These are phyloP conservation scores for Cordyceps farinosa DNA, from an alignment of 2,329 filamentous ascomycete genomes.

Conservation along the genomic window DNA sequence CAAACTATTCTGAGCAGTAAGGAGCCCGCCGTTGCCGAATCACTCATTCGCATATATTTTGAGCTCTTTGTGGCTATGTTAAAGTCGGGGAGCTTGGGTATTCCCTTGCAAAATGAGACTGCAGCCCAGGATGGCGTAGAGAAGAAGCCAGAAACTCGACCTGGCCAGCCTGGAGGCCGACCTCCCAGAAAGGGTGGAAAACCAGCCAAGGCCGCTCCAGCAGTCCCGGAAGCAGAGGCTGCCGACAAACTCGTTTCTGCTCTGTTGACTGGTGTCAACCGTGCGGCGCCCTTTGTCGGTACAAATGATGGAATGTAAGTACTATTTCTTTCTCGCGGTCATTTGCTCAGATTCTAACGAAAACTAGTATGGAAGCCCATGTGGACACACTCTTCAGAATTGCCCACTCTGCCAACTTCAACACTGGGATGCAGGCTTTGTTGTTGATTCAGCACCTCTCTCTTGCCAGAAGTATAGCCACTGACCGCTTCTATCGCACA, in stretches of 20 bases:
- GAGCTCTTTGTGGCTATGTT: conserved; percentile 78
- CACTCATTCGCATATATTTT: conserved; percentile 88
- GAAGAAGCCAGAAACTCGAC: conserved; percentile 14
- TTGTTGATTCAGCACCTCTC: conserved; percentile 93
- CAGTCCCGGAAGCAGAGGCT: conserved; percentile 60
- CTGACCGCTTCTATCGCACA: conserved; percentile 91
- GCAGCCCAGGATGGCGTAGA: conserved; percentile 33
- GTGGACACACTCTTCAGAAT: conserved; percentile 93
- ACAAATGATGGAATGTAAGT: conserved; percentile 70
- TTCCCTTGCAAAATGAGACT: conserved; percentile 44
- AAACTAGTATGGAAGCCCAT: conserved; percentile 70
- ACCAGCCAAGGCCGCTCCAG: conserved; percentile 27
- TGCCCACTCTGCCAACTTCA: conserved; percentile 97
- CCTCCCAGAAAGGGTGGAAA: conserved; percentile 26
- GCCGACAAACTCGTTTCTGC: conserved; percentile 90
- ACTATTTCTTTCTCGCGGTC: not conserved
- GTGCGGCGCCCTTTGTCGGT: conserved; percentile 88
- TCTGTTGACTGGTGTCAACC: conserved; percentile 89
- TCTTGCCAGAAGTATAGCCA: conserved; percentile 71
- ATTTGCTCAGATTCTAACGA: conserved; percentile 7
- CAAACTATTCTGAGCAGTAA: conserved; percentile 88
- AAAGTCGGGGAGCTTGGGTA: conserved; percentile 51
- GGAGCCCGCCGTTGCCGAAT: conserved; percentile 75
- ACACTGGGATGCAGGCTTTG: conserved; percentile 93
- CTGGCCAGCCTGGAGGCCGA: conserved; percentile 18